A percentile compares a stretch with the other conserved stretches of the same genome.
These are phyloP conservation scores for Forsythia suspensa DNA, from an alignment of 257 asterid genomes.

Conservation along the genomic window DNA sequence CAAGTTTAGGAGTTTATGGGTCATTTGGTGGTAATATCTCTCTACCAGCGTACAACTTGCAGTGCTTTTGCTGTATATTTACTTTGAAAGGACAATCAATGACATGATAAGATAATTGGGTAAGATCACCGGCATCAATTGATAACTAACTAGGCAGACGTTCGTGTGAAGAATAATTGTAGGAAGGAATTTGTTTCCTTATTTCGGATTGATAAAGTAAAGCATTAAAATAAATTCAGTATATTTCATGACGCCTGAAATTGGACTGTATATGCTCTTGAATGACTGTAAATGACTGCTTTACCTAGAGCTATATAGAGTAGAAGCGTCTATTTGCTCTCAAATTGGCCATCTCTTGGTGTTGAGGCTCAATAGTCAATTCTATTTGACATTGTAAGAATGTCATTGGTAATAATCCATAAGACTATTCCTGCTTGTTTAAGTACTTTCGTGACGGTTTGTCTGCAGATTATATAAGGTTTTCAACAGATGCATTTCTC, in stretches of 20 bases:
- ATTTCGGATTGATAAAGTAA: conserved; percentile 12
- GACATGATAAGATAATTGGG: no score
- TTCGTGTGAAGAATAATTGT: neutral
- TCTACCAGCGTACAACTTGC: neutral
- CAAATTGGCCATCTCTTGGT: conserved; percentile 9
- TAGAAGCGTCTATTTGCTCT: conserved; percentile 27
- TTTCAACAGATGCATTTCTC: neutral
- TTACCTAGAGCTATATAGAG: conserved; percentile 28
- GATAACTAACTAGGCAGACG: neutral
- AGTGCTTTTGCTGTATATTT: neutral
- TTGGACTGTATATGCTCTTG: conserved; percentile 29
- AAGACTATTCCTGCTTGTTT: conserved; percentile 19
- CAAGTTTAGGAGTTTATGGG: neutral
- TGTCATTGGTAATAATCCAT: conserved; percentile 24
- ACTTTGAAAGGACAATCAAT: no score
- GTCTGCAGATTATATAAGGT: conserved; percentile 10
- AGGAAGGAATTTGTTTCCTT: conserved; percentile 9
- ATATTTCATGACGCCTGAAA: conserved; percentile 18
- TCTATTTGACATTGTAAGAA: conserved; percentile 16
- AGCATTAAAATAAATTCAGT: conserved; percentile 7
- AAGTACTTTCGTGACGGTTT: conserved; percentile 8
- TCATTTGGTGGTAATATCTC: conserved; percentile 18
- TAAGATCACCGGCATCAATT: neutral
- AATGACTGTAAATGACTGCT: conserved; percentile 24
- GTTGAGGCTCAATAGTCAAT: neutral